Conservation (phyloP, 768 basidiomycete genomes). For the Lactifluus echinatus region DNA sequence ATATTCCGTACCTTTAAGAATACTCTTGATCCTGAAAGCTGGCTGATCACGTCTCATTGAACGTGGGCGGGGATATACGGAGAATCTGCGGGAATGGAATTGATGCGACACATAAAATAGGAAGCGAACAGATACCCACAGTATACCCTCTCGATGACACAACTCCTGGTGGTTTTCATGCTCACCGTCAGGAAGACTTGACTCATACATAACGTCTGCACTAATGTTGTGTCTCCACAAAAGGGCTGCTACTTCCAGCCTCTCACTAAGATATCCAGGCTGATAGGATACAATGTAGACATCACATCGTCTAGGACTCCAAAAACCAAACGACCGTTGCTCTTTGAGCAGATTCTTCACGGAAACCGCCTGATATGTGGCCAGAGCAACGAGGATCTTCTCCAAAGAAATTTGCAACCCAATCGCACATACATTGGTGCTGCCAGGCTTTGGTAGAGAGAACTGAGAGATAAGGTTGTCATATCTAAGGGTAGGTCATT, state of each 20-base stretch:
- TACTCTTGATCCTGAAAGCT: conserved; percentile 77
- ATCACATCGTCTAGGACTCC: conserved; percentile 85
- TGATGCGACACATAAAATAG: not conserved
- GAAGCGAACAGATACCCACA: conserved; percentile 37
- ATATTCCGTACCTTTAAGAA: conserved; percentile 67
- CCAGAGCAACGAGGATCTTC: conserved; percentile 63
- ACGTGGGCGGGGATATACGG: conserved; percentile 47
- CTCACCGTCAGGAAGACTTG: conserved; percentile 51
- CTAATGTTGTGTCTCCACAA: conserved; percentile 80
- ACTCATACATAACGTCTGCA: conserved; percentile 83
- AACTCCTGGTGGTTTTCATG: conserved; percentile 58
- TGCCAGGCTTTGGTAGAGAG: conserved; percentile 44
- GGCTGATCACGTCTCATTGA: conserved; percentile 48
- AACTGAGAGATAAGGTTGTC: conserved; percentile 60
- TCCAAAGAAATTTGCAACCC: conserved; percentile 73
- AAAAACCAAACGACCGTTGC: conserved; percentile 75
- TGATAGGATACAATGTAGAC: conserved; percentile 80
- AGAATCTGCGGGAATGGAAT: conserved; percentile 33
- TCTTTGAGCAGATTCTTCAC: conserved; percentile 67
- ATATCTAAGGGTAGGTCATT: conserved; percentile 40
- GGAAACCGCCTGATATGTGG: conserved; percentile 56
- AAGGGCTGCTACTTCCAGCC: conserved; percentile 66
- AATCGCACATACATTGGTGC: conserved; percentile 53
- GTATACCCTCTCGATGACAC: conserved; percentile 73
- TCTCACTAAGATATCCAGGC: conserved; percentile 63